A percentile compares a stretch with the other conserved stretches of the same genome.
Evolutionary conservation across 768 basidiomycete species (phyloP).

Genomic region (Boletus vermiculosoides): DNA sequence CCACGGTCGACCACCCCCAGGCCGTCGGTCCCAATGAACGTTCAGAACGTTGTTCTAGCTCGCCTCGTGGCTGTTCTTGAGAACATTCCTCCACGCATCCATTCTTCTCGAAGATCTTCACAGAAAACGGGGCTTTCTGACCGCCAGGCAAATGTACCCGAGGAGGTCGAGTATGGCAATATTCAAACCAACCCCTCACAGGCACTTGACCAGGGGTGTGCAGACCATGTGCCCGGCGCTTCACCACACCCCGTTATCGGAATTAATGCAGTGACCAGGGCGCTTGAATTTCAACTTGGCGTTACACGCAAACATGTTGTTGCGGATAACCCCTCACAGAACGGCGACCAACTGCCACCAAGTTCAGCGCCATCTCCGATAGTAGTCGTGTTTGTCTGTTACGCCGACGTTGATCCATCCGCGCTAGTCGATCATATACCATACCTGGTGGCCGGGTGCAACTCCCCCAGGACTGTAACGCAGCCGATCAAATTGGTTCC

Average conservation of each 20-base stretch:
- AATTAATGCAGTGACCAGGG: conserved; percentile 79
- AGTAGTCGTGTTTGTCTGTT: conserved; percentile 63
- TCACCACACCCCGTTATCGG: conserved; percentile 53
- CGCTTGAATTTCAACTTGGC: conserved; percentile 58
- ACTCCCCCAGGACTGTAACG: conserved; percentile 40
- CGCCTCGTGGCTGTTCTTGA: conserved; percentile 49
- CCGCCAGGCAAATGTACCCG: conserved; percentile 12
- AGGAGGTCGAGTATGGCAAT: conserved; percentile 2
- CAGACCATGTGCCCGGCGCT: neutral
- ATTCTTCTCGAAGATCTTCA: conserved; percentile 20
- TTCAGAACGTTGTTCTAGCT: conserved; percentile 61
- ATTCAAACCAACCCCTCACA: neutral
- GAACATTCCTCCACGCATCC: conserved; percentile 41
- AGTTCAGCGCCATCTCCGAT: conserved; percentile 9
- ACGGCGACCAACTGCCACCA: neutral
- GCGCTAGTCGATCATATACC: conserved; percentile 73
- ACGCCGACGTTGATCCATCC: conserved; percentile 71
- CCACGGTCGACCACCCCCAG: conserved; percentile 34
- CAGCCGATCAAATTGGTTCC: conserved; percentile 55
- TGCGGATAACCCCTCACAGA: neutral
- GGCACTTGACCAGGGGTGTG: neutral
- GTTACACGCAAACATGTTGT: conserved; percentile 24
- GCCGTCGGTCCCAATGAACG: conserved; percentile 59
- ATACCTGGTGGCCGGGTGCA: conserved; percentile 73
- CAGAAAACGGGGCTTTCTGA: neutral